These are phyloP conservation scores for Solanum gandarillasii DNA, from an alignment of 257 asterid genomes.

Conservation along the genomic window DNA sequence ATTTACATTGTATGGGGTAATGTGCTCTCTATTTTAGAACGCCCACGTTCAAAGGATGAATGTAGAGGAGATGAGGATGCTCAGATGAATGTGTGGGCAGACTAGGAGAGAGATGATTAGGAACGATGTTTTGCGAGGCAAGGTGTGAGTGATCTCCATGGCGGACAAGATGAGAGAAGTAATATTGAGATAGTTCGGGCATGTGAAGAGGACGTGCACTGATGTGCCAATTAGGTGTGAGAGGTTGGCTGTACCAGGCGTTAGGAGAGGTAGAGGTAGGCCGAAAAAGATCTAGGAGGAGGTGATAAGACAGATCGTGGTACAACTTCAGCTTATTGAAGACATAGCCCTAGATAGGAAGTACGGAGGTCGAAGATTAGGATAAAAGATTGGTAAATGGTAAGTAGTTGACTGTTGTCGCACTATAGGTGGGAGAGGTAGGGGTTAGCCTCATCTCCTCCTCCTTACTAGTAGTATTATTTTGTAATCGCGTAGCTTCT, in stretches of 20 bases:
- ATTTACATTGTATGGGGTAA: background rate
- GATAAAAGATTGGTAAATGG: background rate
- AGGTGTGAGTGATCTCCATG: background rate
- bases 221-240: background rate
- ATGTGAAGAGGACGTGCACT: background rate
- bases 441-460: background rate
- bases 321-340: background rate
- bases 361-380: background rate
- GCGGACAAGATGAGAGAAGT: background rate
- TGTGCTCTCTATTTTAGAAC: background rate
- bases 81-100: background rate
- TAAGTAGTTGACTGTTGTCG: background rate
- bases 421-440: background rate
- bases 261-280: background rate
- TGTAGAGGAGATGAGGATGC: background rate
- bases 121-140: background rate
- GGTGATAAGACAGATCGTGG: background rate
- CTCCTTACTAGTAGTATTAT: background rate
- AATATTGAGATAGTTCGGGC: background rate
- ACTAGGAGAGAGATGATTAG: background rate
- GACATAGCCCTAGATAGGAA: background rate
- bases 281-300: background rate
- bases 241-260: background rate
- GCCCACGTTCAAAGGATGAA: background rate
- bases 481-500: background rate